phyloP scores from a whole-genome alignment of 345 rosid species.

The Salix caprea region DNA sequence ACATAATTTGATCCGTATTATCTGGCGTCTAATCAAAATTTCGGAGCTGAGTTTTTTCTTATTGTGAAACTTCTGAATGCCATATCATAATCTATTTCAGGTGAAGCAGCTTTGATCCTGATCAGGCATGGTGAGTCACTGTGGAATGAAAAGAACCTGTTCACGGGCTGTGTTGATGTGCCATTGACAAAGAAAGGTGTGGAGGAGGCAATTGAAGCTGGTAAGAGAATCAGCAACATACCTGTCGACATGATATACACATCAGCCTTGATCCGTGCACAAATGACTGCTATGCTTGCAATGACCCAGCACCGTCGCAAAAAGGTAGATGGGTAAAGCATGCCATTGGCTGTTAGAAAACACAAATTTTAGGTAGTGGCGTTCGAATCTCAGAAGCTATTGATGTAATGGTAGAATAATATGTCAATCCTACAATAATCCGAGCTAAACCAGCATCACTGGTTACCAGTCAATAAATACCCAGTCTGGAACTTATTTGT shows the following conservation, averaged over 20 bases:
- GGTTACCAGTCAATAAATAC: not conserved
- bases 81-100: constrained; percentile 30
- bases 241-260: constrained; percentile 93
- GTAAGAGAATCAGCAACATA: constrained; percentile 88
- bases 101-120: constrained; percentile 80
- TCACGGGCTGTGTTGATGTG: constrained; percentile 97
- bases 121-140: constrained; percentile 95
- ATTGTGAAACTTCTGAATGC: constrained; percentile 8
- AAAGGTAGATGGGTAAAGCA: constrained; percentile 46
- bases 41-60: not conserved
- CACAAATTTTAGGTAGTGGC: not conserved
- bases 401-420: not conserved
- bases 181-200: constrained; percentile 90
- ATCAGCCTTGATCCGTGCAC: constrained; percentile 88
- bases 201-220: constrained; percentile 97
- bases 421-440: not conserved
- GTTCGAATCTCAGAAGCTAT: not conserved
- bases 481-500: not conserved
- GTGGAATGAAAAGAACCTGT: constrained; percentile 97
- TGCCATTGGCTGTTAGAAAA: constrained; percentile 1
- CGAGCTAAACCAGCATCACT: not conserved
- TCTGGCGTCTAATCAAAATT: not conserved
- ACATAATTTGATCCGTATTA: not conserved
- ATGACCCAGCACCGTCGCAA: constrained; percentile 93
- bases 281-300: constrained; percentile 99